A percentile compares a stretch with the other conserved stretches of the same genome.
Conservation (phyloP, 768 basidiomycete species). For the Agrocybe pediades region DNA sequence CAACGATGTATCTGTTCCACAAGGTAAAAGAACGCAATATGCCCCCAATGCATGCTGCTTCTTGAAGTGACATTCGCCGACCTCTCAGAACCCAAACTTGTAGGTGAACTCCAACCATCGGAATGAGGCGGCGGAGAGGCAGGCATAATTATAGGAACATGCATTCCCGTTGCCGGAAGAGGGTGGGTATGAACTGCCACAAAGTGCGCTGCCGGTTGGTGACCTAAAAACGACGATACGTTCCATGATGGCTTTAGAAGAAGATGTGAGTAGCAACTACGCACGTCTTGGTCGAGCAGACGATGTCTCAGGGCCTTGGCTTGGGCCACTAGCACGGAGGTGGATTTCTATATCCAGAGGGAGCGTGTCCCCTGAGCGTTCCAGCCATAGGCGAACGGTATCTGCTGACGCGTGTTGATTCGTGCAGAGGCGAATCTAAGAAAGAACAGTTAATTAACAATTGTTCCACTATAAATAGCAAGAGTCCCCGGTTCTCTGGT, state of each 20-base stretch:
- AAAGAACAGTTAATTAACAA: constrained; percentile 13
- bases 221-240: constrained; percentile 26
- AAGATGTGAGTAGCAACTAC: constrained; percentile 28
- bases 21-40: constrained; percentile 78
- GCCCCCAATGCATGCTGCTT: constrained; percentile 73
- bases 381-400: constrained; percentile 81
- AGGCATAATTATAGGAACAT: constrained; percentile 40
- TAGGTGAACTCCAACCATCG: constrained; percentile 38
- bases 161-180: constrained; percentile 26
- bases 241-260: constrained; percentile 36
- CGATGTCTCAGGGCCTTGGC: constrained; percentile 22
- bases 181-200: constrained; percentile 34
- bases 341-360: constrained; percentile 84
- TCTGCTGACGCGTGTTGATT: constrained; percentile 72
- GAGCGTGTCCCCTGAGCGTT: constrained; percentile 69
- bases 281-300: constrained; percentile 29
- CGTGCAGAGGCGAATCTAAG: constrained; percentile 73
- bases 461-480: constrained; percentile 13
- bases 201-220: constrained; percentile 36
- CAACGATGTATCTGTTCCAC: constrained; percentile 82
- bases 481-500: neutral
- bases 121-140: constrained; percentile 40
- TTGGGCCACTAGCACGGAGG: constrained; percentile 50
- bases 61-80: constrained; percentile 31
- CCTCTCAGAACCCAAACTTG: constrained; percentile 13